Evolutionary conservation across 1,139 yeast genomes (phyloP).

Genomic region (Sugiyamaella xylanicola): DNA sequence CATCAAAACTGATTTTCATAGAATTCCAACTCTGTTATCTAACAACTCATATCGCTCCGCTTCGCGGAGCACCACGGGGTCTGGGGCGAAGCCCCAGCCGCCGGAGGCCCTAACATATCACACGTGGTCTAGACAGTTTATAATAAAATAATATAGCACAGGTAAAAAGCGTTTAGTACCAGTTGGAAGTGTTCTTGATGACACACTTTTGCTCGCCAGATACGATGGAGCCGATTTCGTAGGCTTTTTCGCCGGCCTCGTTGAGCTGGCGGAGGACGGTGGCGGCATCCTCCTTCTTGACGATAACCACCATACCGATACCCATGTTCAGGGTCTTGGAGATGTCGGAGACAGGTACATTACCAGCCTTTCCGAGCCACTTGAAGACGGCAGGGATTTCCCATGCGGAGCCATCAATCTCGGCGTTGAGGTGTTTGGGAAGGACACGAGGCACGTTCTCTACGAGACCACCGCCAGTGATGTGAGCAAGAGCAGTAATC

Average conservation of each 20-base stretch:
- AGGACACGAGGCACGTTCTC: slow-evolving; percentile 96
- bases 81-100: no score
- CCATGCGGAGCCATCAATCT: slow-evolving; percentile 78
- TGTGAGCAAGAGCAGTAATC: slow-evolving; percentile 89
- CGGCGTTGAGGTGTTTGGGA: slow-evolving; percentile 78
- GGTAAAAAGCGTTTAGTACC: slow-evolving; percentile 48
- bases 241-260: slow-evolving; percentile 73
- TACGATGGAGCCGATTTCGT: slow-evolving; percentile 73
- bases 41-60: no score
- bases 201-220: slow-evolving; percentile 63
- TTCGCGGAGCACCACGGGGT: no score
- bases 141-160: slow-evolving; percentile 6
- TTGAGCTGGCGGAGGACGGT: slow-evolving; percentile 57
- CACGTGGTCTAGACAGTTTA: not conserved
- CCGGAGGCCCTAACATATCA: no score
- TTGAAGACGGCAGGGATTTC: slow-evolving; percentile 83
- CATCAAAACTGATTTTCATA: no score
- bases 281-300: slow-evolving; percentile 59
- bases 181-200: slow-evolving; percentile 61
- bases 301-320: slow-evolving; percentile 94
- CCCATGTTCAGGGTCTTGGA: slow-evolving; percentile 94
- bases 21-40: no score
- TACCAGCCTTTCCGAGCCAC: slow-evolving; percentile 92
- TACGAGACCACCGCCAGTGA: slow-evolving; percentile 97
- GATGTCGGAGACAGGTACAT: slow-evolving; percentile 81